phyloP scores from a whole-genome alignment of 2,329 filamentous ascomycete species.

The Graphilbum ipis-grandicollis region DNA sequence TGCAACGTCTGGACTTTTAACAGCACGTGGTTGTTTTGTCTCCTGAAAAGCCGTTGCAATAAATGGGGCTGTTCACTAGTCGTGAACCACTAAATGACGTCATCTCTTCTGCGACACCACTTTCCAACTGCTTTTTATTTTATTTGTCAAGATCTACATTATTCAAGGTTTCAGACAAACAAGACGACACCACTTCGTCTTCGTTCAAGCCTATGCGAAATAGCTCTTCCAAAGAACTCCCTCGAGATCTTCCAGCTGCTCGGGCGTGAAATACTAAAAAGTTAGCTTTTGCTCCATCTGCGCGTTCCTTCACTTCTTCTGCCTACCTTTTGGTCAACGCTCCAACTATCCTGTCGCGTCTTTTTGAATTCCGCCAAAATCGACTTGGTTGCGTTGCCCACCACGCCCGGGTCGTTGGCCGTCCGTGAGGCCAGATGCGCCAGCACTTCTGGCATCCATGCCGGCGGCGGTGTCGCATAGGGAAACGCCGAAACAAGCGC shows the following conservation, averaged over 20 bases:
- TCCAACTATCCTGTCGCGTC: constrained; percentile 97
- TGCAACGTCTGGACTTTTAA: no score
- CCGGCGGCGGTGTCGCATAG: constrained; percentile 79
- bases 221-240: constrained; percentile 99
- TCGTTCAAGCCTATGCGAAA: constrained; percentile 55
- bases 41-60: no score
- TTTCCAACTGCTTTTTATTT: no score
- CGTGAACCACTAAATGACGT: no score
- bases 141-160: no score
- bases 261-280: constrained; percentile 59
- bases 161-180: no score
- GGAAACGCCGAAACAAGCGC: constrained; percentile 91
- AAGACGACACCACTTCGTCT: no score
- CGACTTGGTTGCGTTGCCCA: constrained; percentile 88
- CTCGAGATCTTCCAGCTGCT: constrained; percentile 87
- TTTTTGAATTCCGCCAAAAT: constrained; percentile 98
- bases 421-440: constrained; percentile 72
- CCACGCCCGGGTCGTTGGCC: constrained; percentile 74
- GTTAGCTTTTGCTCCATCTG: constrained; percentile 8
- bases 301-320: background rate
- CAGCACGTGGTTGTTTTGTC: no score
- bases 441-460: constrained; percentile 86
- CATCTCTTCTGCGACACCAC: no score
- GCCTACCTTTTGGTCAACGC: constrained; percentile 82
- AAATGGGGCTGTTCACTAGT: no score